These are phyloP conservation scores for Immersiporthe knoxdaviesiana DNA, from an alignment of 2,329 filamentous ascomycete species.

Conservation along the genomic window DNA sequence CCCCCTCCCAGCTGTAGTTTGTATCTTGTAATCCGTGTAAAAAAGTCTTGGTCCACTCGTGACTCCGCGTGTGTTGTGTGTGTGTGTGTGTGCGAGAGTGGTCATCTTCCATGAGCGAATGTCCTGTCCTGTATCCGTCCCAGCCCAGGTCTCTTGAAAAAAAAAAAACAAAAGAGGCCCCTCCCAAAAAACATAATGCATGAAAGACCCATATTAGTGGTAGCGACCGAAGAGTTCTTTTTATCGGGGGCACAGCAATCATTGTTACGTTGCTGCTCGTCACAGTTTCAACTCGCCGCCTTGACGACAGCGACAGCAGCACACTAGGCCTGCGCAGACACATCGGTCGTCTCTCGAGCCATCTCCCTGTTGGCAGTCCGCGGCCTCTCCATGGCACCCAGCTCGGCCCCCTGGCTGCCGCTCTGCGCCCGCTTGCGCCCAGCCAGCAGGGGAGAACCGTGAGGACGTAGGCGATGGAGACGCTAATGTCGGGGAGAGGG, in stretches of 20 bases:
- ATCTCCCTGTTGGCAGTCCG: conserved; percentile 32
- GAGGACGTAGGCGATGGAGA: conserved; percentile 49
- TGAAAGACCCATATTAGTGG: neutral
- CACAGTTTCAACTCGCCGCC: neutral
- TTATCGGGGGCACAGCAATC: neutral
- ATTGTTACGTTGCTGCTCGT: neutral
- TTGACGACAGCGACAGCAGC: conserved; percentile 1
- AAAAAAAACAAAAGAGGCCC: neutral
- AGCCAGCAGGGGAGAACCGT: conserved; percentile 64
- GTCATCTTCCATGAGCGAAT: conserved; percentile 23
- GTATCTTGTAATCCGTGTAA: conserved; percentile 17
- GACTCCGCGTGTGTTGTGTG: conserved; percentile 7
- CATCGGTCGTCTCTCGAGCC: conserved; percentile 24
- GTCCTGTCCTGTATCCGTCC: conserved; percentile 15
- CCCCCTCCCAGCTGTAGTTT: conserved; percentile 7
- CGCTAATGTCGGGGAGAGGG: conserved; percentile 36
- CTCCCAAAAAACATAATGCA: neutral
- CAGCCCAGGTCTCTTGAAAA: conserved; percentile 10
- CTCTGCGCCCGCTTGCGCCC: conserved; percentile 74
- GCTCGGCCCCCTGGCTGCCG: conserved; percentile 71
- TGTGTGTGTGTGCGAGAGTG: too few relatives aligned
- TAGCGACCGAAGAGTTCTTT: conserved; percentile 1
- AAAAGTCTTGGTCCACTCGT: neutral
- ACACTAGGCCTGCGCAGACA: conserved; percentile 24
- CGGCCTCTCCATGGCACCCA: conserved; percentile 63